Base-by-base conservation (phyloP, 1,284 basidiomycete genomes). In the Mycosarcoma maydis region DNA sequence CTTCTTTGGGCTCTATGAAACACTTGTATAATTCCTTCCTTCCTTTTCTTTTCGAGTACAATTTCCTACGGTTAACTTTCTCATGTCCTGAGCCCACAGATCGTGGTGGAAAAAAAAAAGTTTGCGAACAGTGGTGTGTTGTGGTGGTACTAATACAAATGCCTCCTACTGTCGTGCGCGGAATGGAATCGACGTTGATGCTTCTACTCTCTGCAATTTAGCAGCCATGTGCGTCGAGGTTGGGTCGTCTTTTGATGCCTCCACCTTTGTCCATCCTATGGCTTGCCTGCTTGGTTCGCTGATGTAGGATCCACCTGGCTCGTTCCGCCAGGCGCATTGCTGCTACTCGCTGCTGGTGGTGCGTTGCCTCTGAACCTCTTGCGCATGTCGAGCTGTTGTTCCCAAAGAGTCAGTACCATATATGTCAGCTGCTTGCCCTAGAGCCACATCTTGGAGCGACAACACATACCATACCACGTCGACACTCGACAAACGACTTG, bases 311-410 rank as follows among this genome's bases (percentile, higher is more conserved):
- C 56, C 23, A 73, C 52, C 29, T 54, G 46, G 33, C 49, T 59
- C 20, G 66, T 75, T 16, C 71, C 73, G 1, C 73, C 73, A 3
- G 73, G 66, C 0, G 73, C 47, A 27, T 66, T 66, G 19, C 55
- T 73, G 6, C 29, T 44, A 13, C 53, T 27, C 11, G 66, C 55
- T n/a, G 59, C 48, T 13, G 73, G 55, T 1, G 73, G 62, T 6
- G 70, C 71, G 34, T 73, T 75, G 1, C 73, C 73, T 24, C 73
- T 62, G 23, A 75, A 75, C 22, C 73, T 32, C 38, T 75, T 75
- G 14, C 73, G 39, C 73, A 75, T 75, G 38, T 75, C 73, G 26
- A 75, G 40, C 69, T 72, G 24, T 34, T n/a, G 8, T 19, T 20
- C 6, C 19, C n/a, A 37, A 19, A 37, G 19, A 20, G 32, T 10